Evolutionary conservation across 1,284 basidiomycete species (phyloP), one percentile per base, ranked within the genome.

Genomic region (Rhodotorula mucilaginosa): DNA sequence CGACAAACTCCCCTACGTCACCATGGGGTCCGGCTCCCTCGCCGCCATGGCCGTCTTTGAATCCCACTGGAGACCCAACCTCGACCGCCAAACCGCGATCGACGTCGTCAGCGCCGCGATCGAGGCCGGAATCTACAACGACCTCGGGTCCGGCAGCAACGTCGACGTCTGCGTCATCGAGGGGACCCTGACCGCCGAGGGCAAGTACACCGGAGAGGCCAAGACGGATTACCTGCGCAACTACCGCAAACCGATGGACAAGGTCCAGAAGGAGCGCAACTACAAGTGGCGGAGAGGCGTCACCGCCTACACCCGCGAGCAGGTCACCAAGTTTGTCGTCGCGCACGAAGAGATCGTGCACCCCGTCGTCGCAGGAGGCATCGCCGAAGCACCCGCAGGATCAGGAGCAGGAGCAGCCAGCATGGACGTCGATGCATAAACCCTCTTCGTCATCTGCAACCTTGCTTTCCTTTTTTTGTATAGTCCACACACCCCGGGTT

Each of bases 11-110:
- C 97, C 97, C 0, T 99, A 97, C 79, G 96, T 99, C 47, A 98
- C 97, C 0, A 99, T 99, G 96, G 97, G 97, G 48, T 94, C 91
- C 7, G 97, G 97, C 72, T 90, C 88, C 78, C 85, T 98, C 62
- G 97, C 97, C 3, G 97, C 96, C 34, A 99, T 99, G 97, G 93
- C 95, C 21, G 90, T 99, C 19, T 99, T 99, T 78, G 97, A 99
- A 81, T 88, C 87, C 66, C 82, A 85, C 19, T 99, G 94, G 94
- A 86, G 85, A 79, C 86, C 92, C 56, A 84, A 92, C 80, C 88
- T 99, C 88, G 86, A 87, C 78, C 87, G 91, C 62, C 85, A 88
- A 67, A 90, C 91, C 60, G 96, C 95, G 1, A 87, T 98, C 69
- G 84, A 85, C 29, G 85, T 99, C 18, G 95, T 98, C 29, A 88